Conservation (phyloP, 306 rosid genomes). For the Cucumis sativus region Cucumber_9930_V3 NC_026656.2:1915001-1915500, state of each 20-base stretch:
- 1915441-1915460: slow-evolving; percentile 8
- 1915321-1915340: slow-evolving; percentile 27
- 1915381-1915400: slow-evolving; percentile 1
- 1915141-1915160: background rate
- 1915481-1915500: background rate
- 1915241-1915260: background rate
- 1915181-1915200: slow-evolving; percentile 60
- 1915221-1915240: slow-evolving; percentile 51
- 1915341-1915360: slow-evolving; percentile 38
- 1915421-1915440: background rate
- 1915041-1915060: slow-evolving; percentile 44
- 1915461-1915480: slow-evolving; percentile 6
- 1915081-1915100: slow-evolving; percentile 25
- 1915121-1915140: background rate
- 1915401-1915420: background rate
- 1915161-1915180: background rate
- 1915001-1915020: slow-evolving; percentile 49
- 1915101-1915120: background rate
- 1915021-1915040: slow-evolving; percentile 62
- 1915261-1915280: slow-evolving; percentile 15
- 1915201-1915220: slow-evolving; percentile 81
- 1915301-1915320: slow-evolving; percentile 9
- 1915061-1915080: slow-evolving; percentile 46
- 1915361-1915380: slow-evolving; percentile 40
- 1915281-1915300: slow-evolving; percentile 57